These are phyloP conservation scores for Hibiscus mutabilis DNA, from an alignment of 345 rosid genomes.

Conservation along the genomic window DNA sequence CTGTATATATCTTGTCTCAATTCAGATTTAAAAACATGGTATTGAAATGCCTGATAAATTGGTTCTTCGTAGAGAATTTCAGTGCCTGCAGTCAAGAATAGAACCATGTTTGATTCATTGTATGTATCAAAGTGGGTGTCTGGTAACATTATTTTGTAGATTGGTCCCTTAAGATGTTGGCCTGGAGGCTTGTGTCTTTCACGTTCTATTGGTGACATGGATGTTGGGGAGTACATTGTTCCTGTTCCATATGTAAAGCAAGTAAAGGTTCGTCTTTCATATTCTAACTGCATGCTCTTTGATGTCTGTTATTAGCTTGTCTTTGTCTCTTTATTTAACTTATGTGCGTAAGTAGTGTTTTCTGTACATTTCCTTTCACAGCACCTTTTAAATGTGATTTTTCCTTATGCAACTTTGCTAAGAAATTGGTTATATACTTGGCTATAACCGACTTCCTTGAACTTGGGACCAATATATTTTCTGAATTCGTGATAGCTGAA, in stretches of 20 bases:
- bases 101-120: not conserved
- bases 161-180: conserved; percentile 99
- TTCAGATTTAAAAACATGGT: not conserved
- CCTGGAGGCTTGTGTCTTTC: conserved; percentile 99
- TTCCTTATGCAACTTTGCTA: not conserved
- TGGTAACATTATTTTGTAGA: conserved; percentile 36
- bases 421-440: not conserved
- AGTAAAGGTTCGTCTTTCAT: conserved; percentile 67
- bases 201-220: conserved; percentile 94
- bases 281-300: conserved; percentile 3
- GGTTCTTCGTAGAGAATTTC: not conserved
- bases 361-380: not conserved
- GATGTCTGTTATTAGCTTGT: conserved; percentile 2
- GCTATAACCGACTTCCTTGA: not conserved
- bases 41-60: not conserved
- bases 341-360: not conserved
- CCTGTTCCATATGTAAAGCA: conserved; percentile 98
- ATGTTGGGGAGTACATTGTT: conserved; percentile 94
- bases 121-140: conserved; percentile 12
- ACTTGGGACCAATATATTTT: not conserved
- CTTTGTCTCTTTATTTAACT: not conserved
- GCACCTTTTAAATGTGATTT: not conserved
- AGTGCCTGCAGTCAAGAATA: not conserved
- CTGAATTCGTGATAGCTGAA: not conserved
- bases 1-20: not conserved